Evolutionary conservation across 2,329 filamentous ascomycete species (phyloP).

Genomic region (Paecilomyces fulvus): DNA sequence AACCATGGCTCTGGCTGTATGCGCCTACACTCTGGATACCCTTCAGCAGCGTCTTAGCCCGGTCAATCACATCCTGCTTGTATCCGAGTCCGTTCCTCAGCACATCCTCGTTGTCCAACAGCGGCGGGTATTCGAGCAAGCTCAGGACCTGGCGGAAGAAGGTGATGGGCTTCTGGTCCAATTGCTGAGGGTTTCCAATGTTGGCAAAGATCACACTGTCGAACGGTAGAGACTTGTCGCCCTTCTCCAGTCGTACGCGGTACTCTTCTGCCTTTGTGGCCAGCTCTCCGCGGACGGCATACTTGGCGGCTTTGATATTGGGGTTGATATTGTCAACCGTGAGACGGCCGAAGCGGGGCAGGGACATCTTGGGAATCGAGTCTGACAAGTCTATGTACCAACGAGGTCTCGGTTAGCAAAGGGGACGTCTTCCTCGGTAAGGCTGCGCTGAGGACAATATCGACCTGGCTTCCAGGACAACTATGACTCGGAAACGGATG

Average conservation of each 20-base stretch:
- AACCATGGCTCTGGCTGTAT: conserved; percentile 91
- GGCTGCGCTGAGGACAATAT: not conserved
- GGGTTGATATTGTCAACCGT: conserved; percentile 86
- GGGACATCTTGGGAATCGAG: not conserved
- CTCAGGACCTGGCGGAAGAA: conserved; percentile 97
- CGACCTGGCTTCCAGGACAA: not conserved
- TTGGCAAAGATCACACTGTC: conserved; percentile 90
- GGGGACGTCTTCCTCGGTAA: not conserved
- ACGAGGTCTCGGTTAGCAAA: not conserved
- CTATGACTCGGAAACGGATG: not conserved
- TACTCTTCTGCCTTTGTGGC: conserved; percentile 90
- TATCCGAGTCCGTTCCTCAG: conserved; percentile 70
- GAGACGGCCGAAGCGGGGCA: conserved; percentile 38
- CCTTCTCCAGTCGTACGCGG: conserved; percentile 58
- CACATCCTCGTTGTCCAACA: conserved; percentile 77
- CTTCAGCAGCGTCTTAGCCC: conserved; percentile 71
- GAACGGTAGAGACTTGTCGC: conserved; percentile 62
- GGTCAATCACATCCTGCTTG: conserved; percentile 77
- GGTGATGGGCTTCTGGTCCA: conserved; percentile 98
- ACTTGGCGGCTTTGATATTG: conserved; percentile 77
- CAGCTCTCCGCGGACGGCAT: conserved; percentile 93
- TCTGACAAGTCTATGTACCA: not conserved
- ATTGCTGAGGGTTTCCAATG: conserved; percentile 97
- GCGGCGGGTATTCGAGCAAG: conserved; percentile 77
- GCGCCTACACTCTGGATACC: conserved; percentile 87